A percentile compares a stretch with the other conserved stretches of the same genome.
Evolutionary conservation across 2,329 filamentous ascomycete genomes (phyloP).

Genomic region (Stromatinia cepivora): DNA sequence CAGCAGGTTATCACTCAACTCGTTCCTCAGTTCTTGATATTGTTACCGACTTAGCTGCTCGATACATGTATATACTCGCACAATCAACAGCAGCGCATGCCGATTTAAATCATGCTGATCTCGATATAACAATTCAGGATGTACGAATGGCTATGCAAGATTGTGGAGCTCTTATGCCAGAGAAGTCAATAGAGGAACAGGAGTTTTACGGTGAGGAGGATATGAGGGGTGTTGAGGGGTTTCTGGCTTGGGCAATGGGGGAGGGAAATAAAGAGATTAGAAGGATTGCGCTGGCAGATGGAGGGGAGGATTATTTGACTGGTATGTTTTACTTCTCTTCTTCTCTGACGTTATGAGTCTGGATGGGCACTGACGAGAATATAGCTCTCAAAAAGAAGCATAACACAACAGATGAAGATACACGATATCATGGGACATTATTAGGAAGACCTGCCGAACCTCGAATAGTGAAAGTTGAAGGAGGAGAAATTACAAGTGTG

Average conservation of each 20-base stretch:
- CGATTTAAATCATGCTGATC: slow-evolving; percentile 59
- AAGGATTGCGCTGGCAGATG: slow-evolving; percentile 69
- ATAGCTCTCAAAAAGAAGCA: slow-evolving; percentile 86
- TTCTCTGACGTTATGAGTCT: neutral
- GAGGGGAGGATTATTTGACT: slow-evolving; percentile 68
- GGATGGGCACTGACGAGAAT: slow-evolving; percentile 31
- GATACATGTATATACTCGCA: slow-evolving; percentile 76
- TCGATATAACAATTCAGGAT: slow-evolving; percentile 69
- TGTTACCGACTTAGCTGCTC: slow-evolving; percentile 80
- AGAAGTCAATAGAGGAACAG: slow-evolving; percentile 67
- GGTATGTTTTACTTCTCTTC: slow-evolving; percentile 45
- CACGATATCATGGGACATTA: slow-evolving; percentile 80
- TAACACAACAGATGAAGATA: slow-evolving; percentile 83
- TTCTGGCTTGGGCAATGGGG: slow-evolving; percentile 77
- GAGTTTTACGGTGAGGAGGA: slow-evolving; percentile 69
- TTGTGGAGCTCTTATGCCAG: slow-evolving; percentile 70
- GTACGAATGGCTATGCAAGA: slow-evolving; percentile 84
- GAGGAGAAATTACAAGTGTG: slow-evolving; percentile 67
- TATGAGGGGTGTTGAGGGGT: slow-evolving; percentile 71
- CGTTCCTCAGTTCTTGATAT: slow-evolving; percentile 81
- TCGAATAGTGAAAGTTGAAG: slow-evolving; percentile 74
- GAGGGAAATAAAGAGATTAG: slow-evolving; percentile 75
- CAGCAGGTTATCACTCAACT: slow-evolving; percentile 84
- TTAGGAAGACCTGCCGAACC: slow-evolving; percentile 73
- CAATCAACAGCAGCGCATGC: slow-evolving; percentile 71